A percentile compares a stretch with the other conserved stretches of the same genome.
phyloP scores from a whole-genome alignment of 805 yeast genomes.

The Candida awuae region DNA sequence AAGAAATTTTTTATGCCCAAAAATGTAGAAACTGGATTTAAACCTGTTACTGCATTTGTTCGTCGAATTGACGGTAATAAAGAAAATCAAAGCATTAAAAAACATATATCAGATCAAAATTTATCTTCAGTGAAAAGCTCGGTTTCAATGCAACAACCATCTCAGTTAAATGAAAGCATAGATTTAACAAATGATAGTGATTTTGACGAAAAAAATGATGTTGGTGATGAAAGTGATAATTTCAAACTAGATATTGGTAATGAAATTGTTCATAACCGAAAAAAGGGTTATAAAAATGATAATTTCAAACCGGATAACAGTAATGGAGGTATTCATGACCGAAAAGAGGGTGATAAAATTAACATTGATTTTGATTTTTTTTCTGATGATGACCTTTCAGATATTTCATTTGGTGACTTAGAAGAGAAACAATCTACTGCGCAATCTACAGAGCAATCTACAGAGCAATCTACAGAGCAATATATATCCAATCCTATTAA shows the following conservation, averaged over 20 bases:
- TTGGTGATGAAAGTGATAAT: not conserved
- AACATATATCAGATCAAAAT: too few relatives aligned
- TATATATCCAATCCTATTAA: not conserved
- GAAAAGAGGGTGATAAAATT: too few relatives aligned
- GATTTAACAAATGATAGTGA: slow-evolving; percentile 5
- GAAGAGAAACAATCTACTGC: too few relatives aligned
- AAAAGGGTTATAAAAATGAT: not conserved
- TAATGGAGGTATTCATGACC: too few relatives aligned
- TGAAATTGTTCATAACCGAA: not conserved
- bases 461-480: not conserved
- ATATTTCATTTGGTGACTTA: slow-evolving; percentile 7
- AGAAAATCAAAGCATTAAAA: too few relatives aligned
- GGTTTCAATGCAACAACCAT: too few relatives aligned
- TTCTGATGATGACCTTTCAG: slow-evolving; percentile 7
- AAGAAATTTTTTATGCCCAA: slow-evolving; percentile 69
- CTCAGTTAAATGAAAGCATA: slow-evolving; percentile 1
- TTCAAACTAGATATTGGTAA: not conserved
- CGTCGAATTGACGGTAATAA: not conserved
- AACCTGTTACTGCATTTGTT: slow-evolving; percentile 33
- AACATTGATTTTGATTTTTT: not conserved
- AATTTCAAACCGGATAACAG: too few relatives aligned
- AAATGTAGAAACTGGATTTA: slow-evolving; percentile 58
- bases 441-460: too few relatives aligned
- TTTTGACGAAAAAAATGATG: not conserved
- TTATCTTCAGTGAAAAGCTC: too few relatives aligned